Evolutionary conservation across 345 rosid genomes (phyloP), one percentile per base, ranked within the genome.

Genomic region (Populus davidiana): DNA sequence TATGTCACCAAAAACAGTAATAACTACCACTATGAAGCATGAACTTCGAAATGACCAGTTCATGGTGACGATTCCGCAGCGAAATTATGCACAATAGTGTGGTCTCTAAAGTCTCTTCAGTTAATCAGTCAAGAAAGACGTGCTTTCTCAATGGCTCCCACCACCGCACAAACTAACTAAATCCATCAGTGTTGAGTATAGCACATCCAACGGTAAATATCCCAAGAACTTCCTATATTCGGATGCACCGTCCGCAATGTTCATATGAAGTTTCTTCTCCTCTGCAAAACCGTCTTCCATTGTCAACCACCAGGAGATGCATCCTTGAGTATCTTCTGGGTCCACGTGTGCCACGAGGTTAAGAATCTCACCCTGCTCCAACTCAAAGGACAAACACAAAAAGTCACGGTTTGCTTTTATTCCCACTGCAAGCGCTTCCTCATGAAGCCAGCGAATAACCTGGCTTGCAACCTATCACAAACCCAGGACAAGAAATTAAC

Each of bases 291-390:
- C 92, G 71, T 88, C 90, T 81, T 95, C 98, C 95, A 90, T 89
- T 38, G 87, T 90, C 77, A 95, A 80, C 99, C 94, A 95, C 98
- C 98, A 95, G 3, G 94, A 87, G 77, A 93, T 91, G 86, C 97
- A 89, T 35, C 97, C 98, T 66, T 77, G 78, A 38, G 61, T 33
- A 64, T 88, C 94, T 65, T 92, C 93, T 0, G 93, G 93, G 82
- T 91, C 91, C 68, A 96, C 97, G 18, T 89, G 99, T 2, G 97
- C 97, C 72, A 89, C 89, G 23, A 96, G 91, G 86, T 92, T 92
- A 35, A 93, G 88, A 64, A 89, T 85, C 76, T 92, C 97, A 38
- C 98, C 94, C 79, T 89, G 96, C 70, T 86, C 96, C 66, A 96
- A 86, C 90, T 96, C 96, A 65, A 96, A 84, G 1, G 96, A 88